These are phyloP conservation scores for Mycena vitilis DNA, from an alignment of 768 basidiomycete species.

Conservation along the genomic window DNA sequence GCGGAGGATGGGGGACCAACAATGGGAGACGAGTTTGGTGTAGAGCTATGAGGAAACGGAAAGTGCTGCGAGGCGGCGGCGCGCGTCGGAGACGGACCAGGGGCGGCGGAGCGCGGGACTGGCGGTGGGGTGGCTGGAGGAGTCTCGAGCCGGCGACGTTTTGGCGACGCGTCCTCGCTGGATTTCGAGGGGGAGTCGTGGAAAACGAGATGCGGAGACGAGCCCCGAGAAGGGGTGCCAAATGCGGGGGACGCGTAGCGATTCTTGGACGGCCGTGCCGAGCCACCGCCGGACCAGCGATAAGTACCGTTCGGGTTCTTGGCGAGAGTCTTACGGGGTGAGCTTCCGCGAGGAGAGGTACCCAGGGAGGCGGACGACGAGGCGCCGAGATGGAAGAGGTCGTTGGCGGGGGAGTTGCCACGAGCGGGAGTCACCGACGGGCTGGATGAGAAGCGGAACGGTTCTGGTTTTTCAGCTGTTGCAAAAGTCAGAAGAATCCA, in stretches of 20 bases:
- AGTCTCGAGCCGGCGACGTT: conserved; percentile 41
- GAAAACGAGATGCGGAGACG: conserved; percentile 51
- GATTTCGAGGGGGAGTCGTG: conserved; percentile 47
- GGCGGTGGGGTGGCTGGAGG: conserved; percentile 39
- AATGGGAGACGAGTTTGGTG: conserved; percentile 45
- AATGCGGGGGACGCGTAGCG: conserved; percentile 82
- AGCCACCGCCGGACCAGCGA: conserved; percentile 82
- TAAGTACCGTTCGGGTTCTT: conserved; percentile 83
- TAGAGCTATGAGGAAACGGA: conserved; percentile 49
- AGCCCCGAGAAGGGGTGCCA: conserved; percentile 59
- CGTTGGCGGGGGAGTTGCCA: conserved; percentile 48
- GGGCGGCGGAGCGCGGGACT: conserved; percentile 47
- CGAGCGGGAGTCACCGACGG: conserved; percentile 52
- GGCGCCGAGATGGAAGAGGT: conserved; percentile 37
- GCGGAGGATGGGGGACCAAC: conserved; percentile 40
- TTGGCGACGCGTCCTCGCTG: conserved; percentile 27
- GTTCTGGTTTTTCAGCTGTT: conserved; percentile 55
- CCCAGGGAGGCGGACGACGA: conserved; percentile 37
- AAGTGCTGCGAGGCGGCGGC: conserved; percentile 41
- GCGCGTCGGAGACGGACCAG: conserved; percentile 48
- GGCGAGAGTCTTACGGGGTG: conserved; percentile 65
- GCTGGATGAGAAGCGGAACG: conserved; percentile 72
- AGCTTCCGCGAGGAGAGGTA: conserved; percentile 51
- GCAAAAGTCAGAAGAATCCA: conserved; percentile 14
- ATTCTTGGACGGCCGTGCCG: conserved; percentile 67